These are phyloP conservation scores for Achaetomiella virescens DNA, from an alignment of 495 filamentous ascomycete species.

Conservation along the genomic window DNA sequence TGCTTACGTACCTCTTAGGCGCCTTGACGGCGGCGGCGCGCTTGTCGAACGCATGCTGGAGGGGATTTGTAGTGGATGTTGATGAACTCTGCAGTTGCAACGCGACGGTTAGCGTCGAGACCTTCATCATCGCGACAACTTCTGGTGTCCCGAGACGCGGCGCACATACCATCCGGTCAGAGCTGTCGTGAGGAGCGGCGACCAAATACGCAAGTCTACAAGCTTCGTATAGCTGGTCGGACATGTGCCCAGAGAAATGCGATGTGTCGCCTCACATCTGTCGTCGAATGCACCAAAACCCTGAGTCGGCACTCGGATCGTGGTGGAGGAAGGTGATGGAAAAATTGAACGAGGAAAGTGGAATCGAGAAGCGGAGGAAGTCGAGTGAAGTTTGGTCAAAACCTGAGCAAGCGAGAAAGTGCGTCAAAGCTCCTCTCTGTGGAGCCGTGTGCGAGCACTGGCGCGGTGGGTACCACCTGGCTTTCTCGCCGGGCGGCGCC, in stretches of 20 bases:
- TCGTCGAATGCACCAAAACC: conserved; percentile 7
- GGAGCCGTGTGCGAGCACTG: neutral
- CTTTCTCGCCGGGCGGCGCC: neutral
- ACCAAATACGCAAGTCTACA: too few species aligned
- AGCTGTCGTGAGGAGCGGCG: conserved; percentile 11
- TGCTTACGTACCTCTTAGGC: conserved; percentile 68
- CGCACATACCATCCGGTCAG: conserved; percentile 26
- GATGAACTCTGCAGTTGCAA: conserved; percentile 50
- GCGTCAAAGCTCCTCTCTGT: conserved; percentile 15
- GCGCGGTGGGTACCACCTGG: neutral
- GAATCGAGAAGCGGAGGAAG: conserved; percentile 7
- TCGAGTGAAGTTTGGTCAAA: conserved; percentile 10
- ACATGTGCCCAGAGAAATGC: conserved; percentile 22
- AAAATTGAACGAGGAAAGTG: conserved; percentile 10
- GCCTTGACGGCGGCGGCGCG: conserved; percentile 80
- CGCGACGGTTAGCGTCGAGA: conserved; percentile 11
- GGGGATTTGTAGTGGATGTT: conserved; percentile 59
- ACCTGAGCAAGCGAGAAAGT: conserved; percentile 5
- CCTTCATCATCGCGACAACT: neutral
- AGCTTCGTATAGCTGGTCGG: conserved; percentile 13
- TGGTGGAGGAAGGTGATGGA: neutral
- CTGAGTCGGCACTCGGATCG: neutral
- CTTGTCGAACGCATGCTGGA: conserved; percentile 66
- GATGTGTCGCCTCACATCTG: conserved; percentile 22
- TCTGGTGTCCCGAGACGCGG: neutral